These are phyloP conservation scores for Zasmidium citrigriseum DNA, from an alignment of 2,329 filamentous ascomycete genomes.

Conservation along the genomic window DNA sequence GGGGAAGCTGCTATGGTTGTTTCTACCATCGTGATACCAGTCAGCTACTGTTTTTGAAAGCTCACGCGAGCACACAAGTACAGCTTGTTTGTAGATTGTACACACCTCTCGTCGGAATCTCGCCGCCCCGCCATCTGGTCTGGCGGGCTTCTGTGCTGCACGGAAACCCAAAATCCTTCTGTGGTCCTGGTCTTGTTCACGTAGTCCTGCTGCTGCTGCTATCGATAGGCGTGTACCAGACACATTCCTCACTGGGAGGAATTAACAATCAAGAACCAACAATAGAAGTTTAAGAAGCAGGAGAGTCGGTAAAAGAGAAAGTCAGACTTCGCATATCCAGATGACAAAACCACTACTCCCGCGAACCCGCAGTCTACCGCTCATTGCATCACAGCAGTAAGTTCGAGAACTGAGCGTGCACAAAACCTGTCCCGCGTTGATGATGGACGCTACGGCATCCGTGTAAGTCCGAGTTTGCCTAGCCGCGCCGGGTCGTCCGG, in stretches of 20 bases:
- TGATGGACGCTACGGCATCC: too few species aligned
- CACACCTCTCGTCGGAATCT: neutral
- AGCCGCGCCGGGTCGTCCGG: too few species aligned
- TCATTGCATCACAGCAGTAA: too few species aligned
- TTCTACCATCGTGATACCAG: neutral
- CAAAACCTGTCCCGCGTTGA: too few species aligned
- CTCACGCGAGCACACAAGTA: neutral
- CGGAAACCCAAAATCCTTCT: neutral
- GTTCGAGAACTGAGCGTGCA: too few species aligned
- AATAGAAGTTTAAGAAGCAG: too few species aligned
- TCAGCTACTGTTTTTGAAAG: neutral
- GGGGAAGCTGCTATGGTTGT: slow-evolving; percentile 17
- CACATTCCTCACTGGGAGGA: neutral
- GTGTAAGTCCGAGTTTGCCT: too few species aligned
- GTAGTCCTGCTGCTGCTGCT: neutral
- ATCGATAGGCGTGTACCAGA: neutral
- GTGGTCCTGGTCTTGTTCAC: neutral
- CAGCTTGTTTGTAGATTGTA: neutral
- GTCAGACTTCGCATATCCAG: too few species aligned
- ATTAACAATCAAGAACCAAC: neutral
- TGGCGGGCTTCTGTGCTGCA: neutral
- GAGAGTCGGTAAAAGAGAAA: too few species aligned
- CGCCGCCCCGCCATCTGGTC: neutral
- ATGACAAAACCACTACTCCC: too few species aligned
- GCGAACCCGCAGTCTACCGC: too few species aligned